A percentile compares a stretch with the other conserved stretches of the same genome.
phyloP scores from a whole-genome alignment of 2,329 filamentous ascomycete species.

The Claviceps citrina region DNA sequence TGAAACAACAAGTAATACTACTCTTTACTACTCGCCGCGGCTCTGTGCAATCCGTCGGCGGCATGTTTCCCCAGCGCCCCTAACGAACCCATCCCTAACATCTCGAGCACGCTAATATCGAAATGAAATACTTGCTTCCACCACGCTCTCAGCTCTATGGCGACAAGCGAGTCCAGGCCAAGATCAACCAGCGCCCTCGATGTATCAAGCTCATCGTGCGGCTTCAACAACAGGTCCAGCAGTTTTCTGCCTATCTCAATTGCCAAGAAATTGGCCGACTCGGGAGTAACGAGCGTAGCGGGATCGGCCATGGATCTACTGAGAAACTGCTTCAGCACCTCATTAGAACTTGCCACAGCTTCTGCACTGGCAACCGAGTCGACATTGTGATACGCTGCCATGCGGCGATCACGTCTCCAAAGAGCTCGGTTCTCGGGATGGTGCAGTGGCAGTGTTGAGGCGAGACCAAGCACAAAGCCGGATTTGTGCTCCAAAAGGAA shows the following conservation, averaged over 20 bases:
- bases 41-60: background rate
- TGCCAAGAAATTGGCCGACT: constrained; percentile 3
- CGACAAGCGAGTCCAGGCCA: constrained; percentile 13
- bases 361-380: background rate
- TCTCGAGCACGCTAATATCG: constrained; percentile 10
- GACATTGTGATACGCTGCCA: constrained; percentile 10
- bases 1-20: no score
- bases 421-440: constrained; percentile 6
- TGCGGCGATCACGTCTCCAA: constrained; percentile 12
- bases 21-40: no score
- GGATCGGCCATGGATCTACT: background rate
- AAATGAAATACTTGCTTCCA: constrained; percentile 9
- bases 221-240: constrained; percentile 8
- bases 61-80: constrained; percentile 7
- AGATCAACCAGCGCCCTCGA: constrained; percentile 6
- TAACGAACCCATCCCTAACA: constrained; percentile 10
- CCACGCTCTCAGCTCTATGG: constrained; percentile 12
- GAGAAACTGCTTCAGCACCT: background rate
- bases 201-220: constrained; percentile 4
- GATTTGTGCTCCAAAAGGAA: background rate
- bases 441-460: constrained; percentile 6
- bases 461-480: constrained; percentile 8
- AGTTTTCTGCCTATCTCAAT: constrained; percentile 10
- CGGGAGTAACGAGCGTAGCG: background rate
- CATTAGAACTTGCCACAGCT: no score